A percentile compares a stretch with the other conserved stretches of the same genome.
phyloP scores from a whole-genome alignment of 805 yeast species.

The Schwanniomyces occidentalis region DNA sequence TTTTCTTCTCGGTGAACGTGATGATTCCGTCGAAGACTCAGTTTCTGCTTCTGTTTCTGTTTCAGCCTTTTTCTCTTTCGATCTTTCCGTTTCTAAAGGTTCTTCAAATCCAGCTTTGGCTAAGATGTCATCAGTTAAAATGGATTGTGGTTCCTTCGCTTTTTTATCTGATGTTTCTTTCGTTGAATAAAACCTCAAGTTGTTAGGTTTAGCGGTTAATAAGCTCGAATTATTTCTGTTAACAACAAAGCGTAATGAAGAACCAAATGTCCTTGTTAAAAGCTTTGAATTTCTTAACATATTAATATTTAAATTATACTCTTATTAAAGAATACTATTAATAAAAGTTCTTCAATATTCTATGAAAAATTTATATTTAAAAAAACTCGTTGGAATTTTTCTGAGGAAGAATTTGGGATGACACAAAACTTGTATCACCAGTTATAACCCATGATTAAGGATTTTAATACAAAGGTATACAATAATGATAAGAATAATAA shows the following conservation, averaged over 20 bases:
- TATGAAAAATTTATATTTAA: constrained; percentile 1
- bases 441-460: constrained; percentile 1
- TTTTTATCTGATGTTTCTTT: constrained; percentile 7
- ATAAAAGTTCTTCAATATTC: constrained; percentile 1
- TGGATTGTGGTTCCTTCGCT: constrained; percentile 40
- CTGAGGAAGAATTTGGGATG: no score
- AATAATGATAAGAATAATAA: not conserved
- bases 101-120: constrained; percentile 82
- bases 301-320: no score
- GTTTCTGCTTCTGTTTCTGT: no score
- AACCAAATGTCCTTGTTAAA: constrained; percentile 5
- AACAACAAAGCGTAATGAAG: constrained; percentile 1
- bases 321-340: constrained; percentile 1
- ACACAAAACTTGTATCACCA: no score
- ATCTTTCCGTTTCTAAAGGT: constrained; percentile 15
- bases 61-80: constrained; percentile 12
- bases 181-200: constrained; percentile 8
- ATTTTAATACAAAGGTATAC: no score
- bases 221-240: constrained; percentile 1
- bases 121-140: constrained; percentile 78
- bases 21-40: constrained; percentile 11
- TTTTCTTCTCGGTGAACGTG: constrained; percentile 34
- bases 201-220: not conserved
- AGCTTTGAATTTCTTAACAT: constrained; percentile 9
- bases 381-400: no score